Conservation (phyloP, 106 monocot genomes). For the Allium fistulosum region DNA sequence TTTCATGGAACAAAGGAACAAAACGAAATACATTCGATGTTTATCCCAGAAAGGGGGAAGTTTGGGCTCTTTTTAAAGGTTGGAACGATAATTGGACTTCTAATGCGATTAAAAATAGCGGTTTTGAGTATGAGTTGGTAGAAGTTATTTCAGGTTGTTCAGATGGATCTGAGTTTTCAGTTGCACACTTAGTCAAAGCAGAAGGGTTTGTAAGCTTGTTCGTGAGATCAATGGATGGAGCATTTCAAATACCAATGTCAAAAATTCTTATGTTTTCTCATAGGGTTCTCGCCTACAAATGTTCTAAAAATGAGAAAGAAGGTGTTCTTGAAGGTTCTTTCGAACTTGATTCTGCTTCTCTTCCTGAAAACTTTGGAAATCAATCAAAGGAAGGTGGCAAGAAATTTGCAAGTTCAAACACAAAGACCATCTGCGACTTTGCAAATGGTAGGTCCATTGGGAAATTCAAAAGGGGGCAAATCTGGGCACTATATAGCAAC, state of each 20-base stretch:
- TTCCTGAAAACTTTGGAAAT: conserved; percentile 11
- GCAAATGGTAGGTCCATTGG: conserved; percentile 22
- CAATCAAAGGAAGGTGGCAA: conserved; percentile 2
- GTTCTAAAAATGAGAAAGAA: conserved; percentile 4
- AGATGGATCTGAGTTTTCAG: conserved; percentile 7
- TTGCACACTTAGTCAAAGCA: conserved; percentile 38
- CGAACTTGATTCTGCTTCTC: conserved; percentile 17
- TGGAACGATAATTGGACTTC: conserved; percentile 39
- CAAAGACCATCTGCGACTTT: conserved; percentile 52
- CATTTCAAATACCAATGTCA: conserved; percentile 15
- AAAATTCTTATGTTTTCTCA: conserved; percentile 45
- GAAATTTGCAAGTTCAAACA: background rate
- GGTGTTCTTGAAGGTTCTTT: conserved; percentile 9
- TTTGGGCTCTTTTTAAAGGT: conserved; percentile 48
- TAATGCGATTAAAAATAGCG: conserved; percentile 18
- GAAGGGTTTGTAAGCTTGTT: conserved; percentile 66
- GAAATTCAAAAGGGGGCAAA: conserved; percentile 52
- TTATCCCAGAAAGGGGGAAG: conserved; percentile 36
- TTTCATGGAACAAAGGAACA: conserved; percentile 4
- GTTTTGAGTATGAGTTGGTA: conserved; percentile 54
- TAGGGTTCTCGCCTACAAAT: conserved; percentile 19
- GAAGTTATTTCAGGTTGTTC: conserved; percentile 45
- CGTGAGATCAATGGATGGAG: conserved; percentile 5
- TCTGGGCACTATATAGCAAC: conserved; percentile 84
- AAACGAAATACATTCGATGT: conserved; percentile 21